phyloP scores from a whole-genome alignment of 345 rosid species.

The Corchorus olitorius region DNA sequence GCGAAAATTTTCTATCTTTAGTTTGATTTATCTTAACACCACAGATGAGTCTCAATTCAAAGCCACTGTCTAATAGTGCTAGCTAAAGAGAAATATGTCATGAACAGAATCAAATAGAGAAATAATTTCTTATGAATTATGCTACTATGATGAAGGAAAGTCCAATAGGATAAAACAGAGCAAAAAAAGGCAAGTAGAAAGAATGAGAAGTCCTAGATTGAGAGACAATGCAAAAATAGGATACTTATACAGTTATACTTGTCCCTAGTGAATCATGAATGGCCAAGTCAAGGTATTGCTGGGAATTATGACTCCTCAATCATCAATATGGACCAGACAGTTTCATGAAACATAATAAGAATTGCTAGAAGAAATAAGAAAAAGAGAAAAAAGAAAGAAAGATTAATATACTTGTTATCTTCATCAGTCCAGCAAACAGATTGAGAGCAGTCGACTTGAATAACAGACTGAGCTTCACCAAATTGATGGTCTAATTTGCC shows the following conservation, averaged over 20 bases:
- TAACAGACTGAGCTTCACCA: conserved; percentile 35
- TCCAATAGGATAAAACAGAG: not conserved
- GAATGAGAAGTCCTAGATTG: not conserved
- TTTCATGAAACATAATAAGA: not conserved
- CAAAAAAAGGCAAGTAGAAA: not conserved
- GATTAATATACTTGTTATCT: conserved; percentile 49
- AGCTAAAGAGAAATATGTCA: not conserved
- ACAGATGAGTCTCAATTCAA: not conserved
- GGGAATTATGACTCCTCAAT: not conserved
- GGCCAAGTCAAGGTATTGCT: not conserved
- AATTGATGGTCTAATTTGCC: conserved; percentile 58
- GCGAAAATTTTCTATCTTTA: not conserved
- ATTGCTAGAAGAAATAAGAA: not conserved
- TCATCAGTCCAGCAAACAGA: conserved; percentile 54
- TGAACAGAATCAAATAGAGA: not conserved
- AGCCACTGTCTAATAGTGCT: not conserved
- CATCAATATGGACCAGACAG: not conserved
- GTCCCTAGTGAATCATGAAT: not conserved
- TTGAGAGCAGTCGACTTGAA: conserved; percentile 40
- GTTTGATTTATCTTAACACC: not conserved
- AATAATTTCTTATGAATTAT: not conserved
- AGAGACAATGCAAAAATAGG: not conserved
- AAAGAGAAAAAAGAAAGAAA: not conserved
- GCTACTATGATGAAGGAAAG: conserved; percentile 14
- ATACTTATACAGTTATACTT: not conserved